Evolutionary conservation across 2,329 filamentous ascomycete genomes (phyloP).

Genomic region (Talaromyces amestolkiae): DNA sequence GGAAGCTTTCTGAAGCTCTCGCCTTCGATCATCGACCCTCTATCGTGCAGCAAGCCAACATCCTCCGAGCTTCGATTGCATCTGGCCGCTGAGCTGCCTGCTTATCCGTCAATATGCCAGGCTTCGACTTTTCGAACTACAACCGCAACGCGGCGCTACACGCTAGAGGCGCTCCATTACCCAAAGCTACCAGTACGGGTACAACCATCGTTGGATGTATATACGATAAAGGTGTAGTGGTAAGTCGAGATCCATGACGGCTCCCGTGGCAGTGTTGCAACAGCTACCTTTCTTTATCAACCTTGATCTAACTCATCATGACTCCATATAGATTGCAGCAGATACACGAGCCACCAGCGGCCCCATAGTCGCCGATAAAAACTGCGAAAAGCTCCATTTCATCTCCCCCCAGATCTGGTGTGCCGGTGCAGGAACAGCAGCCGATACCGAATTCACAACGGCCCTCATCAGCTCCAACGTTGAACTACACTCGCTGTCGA

Average conservation of each 20-base stretch:
- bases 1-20: neutral
- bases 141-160: slow-evolving; percentile 97
- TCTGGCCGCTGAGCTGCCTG: slow-evolving; percentile 20
- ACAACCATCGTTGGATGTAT: slow-evolving; percentile 98
- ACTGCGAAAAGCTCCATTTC: slow-evolving; percentile 99
- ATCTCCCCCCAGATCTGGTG: slow-evolving; percentile 99
- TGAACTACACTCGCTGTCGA: slow-evolving; percentile 94
- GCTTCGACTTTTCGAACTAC: slow-evolving; percentile 99
- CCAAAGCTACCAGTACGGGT: slow-evolving; percentile 97
- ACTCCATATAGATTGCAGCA: slow-evolving; percentile 72
- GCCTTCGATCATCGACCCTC: neutral
- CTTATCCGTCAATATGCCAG: slow-evolving; percentile 67
- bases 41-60: neutral
- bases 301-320: slow-evolving; percentile 9
- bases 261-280: slow-evolving; percentile 15
- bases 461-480: slow-evolving; percentile 98
- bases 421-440: slow-evolving; percentile 93
- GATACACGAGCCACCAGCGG: slow-evolving; percentile 96
- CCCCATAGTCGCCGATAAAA: slow-evolving; percentile 99
- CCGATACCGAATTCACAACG: slow-evolving; percentile 98
- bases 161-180: slow-evolving; percentile 86
- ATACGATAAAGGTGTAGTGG: slow-evolving; percentile 93
- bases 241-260: slow-evolving; percentile 46
- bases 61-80: slow-evolving; percentile 6
- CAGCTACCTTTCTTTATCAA: neutral